These are phyloP conservation scores for Leccinum imitatum DNA, from an alignment of 768 basidiomycete genomes.

Conservation along the genomic window DNA sequence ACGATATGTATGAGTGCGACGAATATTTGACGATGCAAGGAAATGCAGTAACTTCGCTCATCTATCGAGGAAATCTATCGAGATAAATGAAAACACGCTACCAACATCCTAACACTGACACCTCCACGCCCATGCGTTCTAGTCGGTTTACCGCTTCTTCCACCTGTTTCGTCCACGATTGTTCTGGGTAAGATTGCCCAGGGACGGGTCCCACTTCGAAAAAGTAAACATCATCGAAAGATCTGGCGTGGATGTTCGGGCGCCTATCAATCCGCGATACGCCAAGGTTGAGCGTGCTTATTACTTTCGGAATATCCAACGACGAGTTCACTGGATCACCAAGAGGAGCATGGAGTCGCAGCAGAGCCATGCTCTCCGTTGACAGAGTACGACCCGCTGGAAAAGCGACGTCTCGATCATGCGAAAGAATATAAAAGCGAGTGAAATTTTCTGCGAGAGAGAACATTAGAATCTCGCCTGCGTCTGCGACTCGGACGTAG, in stretches of 20 bases:
- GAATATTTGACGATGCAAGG: background rate
- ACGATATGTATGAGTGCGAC: background rate
- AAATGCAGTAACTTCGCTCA: background rate
- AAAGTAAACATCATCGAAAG: slow-evolving; percentile 64
- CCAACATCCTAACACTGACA: slow-evolving; percentile 51
- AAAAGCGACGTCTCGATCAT: slow-evolving; percentile 31
- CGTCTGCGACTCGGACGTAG: background rate
- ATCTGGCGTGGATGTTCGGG: slow-evolving; percentile 45
- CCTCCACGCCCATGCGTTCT: slow-evolving; percentile 34
- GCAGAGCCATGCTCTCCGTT: slow-evolving; percentile 33
- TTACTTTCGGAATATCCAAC: slow-evolving; percentile 20
- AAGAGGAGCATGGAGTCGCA: slow-evolving; percentile 33
- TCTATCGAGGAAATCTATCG: background rate
- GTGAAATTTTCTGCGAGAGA: slow-evolving; percentile 58
- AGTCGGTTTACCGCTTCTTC: slow-evolving; percentile 37
- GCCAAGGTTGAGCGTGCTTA: slow-evolving; percentile 42
- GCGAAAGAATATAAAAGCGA: slow-evolving; percentile 62
- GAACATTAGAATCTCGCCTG: background rate
- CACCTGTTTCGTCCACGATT: slow-evolving; percentile 36
- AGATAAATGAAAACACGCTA: slow-evolving; percentile 18
- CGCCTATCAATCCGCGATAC: slow-evolving; percentile 63
- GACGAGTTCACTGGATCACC: background rate
- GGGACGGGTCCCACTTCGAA: slow-evolving; percentile 45
- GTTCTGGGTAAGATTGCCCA: background rate
- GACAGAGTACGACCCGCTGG: slow-evolving; percentile 27